Percentiles rank a stretch among this genome's conserved stretches.
Conservation (phyloP, 2,329 filamentous ascomycete genomes). For the Fusarium neocosmosporiellum region DNA sequence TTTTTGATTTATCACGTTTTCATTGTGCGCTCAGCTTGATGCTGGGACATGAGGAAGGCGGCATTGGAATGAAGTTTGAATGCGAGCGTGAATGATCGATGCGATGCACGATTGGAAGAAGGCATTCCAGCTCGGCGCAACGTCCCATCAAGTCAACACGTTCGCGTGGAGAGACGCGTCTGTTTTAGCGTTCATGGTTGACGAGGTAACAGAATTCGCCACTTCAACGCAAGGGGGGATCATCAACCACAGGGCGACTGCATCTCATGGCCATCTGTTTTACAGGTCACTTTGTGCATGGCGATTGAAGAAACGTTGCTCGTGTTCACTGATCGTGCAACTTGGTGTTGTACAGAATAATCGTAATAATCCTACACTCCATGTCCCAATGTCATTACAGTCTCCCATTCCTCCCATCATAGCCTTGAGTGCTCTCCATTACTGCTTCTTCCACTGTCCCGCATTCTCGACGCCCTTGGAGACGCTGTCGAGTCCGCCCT, state of each 20-base stretch:
- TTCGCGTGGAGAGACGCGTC: not conserved
- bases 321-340: constrained; percentile 2
- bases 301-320: not conserved
- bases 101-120: too few relatives aligned
- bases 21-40: constrained; percentile 54
- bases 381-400: not conserved
- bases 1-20: constrained; percentile 63
- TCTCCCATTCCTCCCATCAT: not conserved
- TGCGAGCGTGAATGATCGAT: not conserved
- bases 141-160: not conserved
- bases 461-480: constrained; percentile 68
- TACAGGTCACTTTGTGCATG: not conserved
- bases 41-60: constrained; percentile 46
- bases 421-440: not conserved
- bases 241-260: not conserved
- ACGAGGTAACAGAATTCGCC: not conserved
- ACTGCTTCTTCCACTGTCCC: constrained; percentile 64
- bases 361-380: not conserved
- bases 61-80: not conserved
- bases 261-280: not conserved
- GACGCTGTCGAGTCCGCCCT: constrained; percentile 61
- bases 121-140: too few relatives aligned
- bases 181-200: not conserved
- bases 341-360: not conserved
- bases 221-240: not conserved